These are phyloP conservation scores for Penicillium fimorum DNA, from an alignment of 495 filamentous ascomycete species.

Conservation along the genomic window DNA sequence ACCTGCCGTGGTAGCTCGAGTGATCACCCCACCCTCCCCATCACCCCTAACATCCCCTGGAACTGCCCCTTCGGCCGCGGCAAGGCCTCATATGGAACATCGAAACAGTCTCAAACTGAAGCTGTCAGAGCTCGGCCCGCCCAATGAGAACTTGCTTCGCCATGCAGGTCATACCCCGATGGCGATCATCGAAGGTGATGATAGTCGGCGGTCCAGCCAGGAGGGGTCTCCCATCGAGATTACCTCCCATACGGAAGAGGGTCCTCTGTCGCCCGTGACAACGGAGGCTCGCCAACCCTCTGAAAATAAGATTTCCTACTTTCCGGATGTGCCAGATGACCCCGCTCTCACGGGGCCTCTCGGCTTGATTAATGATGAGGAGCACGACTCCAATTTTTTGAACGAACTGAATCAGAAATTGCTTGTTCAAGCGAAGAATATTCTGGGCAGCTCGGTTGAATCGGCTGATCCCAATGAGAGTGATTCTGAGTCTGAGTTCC, in stretches of 20 bases:
- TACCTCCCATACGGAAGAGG: conserved; percentile 21
- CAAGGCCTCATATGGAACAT: conserved; percentile 29
- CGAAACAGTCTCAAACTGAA: conserved; percentile 42
- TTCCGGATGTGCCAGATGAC: conserved; percentile 43
- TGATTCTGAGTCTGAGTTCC: conserved; percentile 30
- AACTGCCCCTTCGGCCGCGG: conserved; percentile 23
- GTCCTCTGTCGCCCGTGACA: conserved; percentile 32
- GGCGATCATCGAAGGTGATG: conserved; percentile 41
- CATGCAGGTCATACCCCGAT: conserved; percentile 51
- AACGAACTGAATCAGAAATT: conserved; percentile 45
- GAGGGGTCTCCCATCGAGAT: conserved; percentile 27
- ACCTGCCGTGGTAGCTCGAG: conserved; percentile 42
- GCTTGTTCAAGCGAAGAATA: conserved; percentile 38
- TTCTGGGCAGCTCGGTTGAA: conserved; percentile 22
- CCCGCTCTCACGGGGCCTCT: conserved; percentile 47
- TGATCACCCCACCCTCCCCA: conserved; percentile 47
- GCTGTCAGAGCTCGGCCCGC: conserved; percentile 41
- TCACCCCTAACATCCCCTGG: conserved; percentile 31
- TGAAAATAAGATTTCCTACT: conserved; percentile 45
- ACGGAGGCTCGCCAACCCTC: conserved; percentile 34
- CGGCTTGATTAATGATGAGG: conserved; percentile 43
- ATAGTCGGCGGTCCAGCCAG: conserved; percentile 32
- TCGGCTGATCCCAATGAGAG: conserved; percentile 25
- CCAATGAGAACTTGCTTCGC: conserved; percentile 39
- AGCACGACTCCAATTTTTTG: conserved; percentile 43